Percentiles rank a stretch among this genome's conserved stretches.
Conservation (phyloP, 345 rosid species). For the Garcia nutans region DNA sequence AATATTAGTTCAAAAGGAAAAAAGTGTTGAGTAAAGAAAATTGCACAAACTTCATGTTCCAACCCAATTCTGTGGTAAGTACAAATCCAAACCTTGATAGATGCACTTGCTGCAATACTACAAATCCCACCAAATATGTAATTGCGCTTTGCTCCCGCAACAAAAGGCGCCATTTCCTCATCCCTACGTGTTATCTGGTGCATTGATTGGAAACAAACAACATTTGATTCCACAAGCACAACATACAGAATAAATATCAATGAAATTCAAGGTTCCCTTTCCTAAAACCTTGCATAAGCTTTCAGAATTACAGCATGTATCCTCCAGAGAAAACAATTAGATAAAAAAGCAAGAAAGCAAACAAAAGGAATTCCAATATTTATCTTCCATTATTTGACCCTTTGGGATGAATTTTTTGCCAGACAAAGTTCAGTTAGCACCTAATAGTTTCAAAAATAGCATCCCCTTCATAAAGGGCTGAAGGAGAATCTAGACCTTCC, state of each 20-base stretch:
- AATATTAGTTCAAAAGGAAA: constrained; percentile 10
- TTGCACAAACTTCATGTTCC: constrained; percentile 7
- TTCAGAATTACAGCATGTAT: not conserved
- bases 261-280: not conserved
- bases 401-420: not conserved
- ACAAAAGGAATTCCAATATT: not conserved
- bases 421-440: not conserved
- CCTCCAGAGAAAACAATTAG: not conserved
- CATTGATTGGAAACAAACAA: constrained; percentile 11
- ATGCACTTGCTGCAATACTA: constrained; percentile 76
- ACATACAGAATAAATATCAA: not conserved
- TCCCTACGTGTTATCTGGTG: constrained; percentile 87
- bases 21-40: not conserved
- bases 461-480: not conserved
- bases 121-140: constrained; percentile 97
- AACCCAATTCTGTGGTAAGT: constrained; percentile 6
- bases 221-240: constrained; percentile 14
- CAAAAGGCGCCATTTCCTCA: constrained; percentile 90
- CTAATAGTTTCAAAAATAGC: not conserved
- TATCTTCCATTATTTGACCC: not conserved
- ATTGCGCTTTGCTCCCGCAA: constrained; percentile 64
- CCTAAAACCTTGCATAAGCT: not conserved
- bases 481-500: not conserved
- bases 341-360: not conserved
- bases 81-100: constrained; percentile 65